These are phyloP conservation scores for Lichtheimia corymbifera DNA, from an alignment of 371 early-diverging fungal genomes.

Conservation along the genomic window DNA sequence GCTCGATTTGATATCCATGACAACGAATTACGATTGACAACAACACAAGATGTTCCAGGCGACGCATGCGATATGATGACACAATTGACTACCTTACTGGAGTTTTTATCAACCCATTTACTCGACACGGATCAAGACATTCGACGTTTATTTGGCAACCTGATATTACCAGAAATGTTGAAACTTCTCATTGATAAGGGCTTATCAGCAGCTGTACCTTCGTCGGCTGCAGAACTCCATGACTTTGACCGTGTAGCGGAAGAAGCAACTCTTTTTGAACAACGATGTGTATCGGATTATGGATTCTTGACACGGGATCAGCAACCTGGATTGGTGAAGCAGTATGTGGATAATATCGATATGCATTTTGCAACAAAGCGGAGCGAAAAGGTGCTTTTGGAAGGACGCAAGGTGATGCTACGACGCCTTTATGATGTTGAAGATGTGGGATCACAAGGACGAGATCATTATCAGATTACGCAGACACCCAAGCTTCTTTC, in stretches of 20 bases:
- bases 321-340: not conserved
- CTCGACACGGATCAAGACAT: not conserved
- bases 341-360: slow-evolving; percentile 30
- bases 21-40: not conserved
- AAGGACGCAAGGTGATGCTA: slow-evolving; percentile 45
- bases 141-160: slow-evolving; percentile 17
- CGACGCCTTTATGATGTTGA: slow-evolving; percentile 44
- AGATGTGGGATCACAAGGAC: slow-evolving; percentile 7
- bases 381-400: slow-evolving; percentile 26
- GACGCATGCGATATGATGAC: not conserved
- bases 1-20: not conserved
- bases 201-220: slow-evolving; percentile 15
- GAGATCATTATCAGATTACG: slow-evolving; percentile 32
- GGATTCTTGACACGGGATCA: slow-evolving; percentile 1
- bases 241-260: slow-evolving; percentile 11
- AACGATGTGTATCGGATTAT: slow-evolving; percentile 11
- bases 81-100: not conserved
- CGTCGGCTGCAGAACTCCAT: slow-evolving; percentile 10
- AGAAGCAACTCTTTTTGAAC: slow-evolving; percentile 10
- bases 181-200: slow-evolving; percentile 9
- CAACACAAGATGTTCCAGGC: not conserved
- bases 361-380: slow-evolving; percentile 39
- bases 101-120: slow-evolving; percentile 5
- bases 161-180: slow-evolving; percentile 23
- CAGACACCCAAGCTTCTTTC: slow-evolving; percentile 42